Percentiles rank a stretch among this genome's conserved stretches.
These are phyloP conservation scores for Fonsecaea pedrosoi DNA, from an alignment of 2,329 filamentous ascomycete genomes.

Conservation along the genomic window DNA sequence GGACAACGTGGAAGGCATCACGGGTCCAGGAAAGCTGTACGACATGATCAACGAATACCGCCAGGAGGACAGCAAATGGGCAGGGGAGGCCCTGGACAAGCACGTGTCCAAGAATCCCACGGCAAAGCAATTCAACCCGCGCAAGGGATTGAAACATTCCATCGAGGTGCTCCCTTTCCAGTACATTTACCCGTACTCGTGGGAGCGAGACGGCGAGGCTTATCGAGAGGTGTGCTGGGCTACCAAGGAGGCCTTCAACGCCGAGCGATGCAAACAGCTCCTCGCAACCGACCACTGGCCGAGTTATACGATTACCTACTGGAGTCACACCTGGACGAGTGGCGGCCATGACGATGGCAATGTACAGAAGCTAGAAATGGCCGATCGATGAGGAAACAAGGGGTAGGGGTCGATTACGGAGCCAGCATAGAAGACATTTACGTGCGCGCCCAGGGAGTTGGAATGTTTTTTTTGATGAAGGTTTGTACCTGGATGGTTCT, in stretches of 20 bases:
- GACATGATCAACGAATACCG: slow-evolving; percentile 33
- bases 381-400: slow-evolving; percentile 21
- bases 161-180: slow-evolving; percentile 37
- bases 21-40: slow-evolving; percentile 37
- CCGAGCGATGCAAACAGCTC: slow-evolving; percentile 37
- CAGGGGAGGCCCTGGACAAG: slow-evolving; percentile 32
- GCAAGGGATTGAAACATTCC: slow-evolving; percentile 33
- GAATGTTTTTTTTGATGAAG: background rate
- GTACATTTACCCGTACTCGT: slow-evolving; percentile 40
- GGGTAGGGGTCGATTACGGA: background rate
- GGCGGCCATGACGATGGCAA: slow-evolving; percentile 34
- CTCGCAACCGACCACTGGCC: slow-evolving; percentile 38
- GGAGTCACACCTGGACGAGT: slow-evolving; percentile 40
- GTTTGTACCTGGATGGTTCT: background rate
- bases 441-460: background rate
- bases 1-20: slow-evolving; percentile 31
- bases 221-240: slow-evolving; percentile 37
- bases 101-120: slow-evolving; percentile 36
- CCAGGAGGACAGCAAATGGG: slow-evolving; percentile 20
- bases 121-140: slow-evolving; percentile 34
- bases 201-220: slow-evolving; percentile 39
- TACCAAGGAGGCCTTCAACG: slow-evolving; percentile 30
- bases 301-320: slow-evolving; percentile 40
- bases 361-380: slow-evolving; percentile 36
- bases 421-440: background rate